These are phyloP conservation scores for Epichloe baconii DNA, from an alignment of 2,329 filamentous ascomycete genomes.

Conservation along the genomic window DNA sequence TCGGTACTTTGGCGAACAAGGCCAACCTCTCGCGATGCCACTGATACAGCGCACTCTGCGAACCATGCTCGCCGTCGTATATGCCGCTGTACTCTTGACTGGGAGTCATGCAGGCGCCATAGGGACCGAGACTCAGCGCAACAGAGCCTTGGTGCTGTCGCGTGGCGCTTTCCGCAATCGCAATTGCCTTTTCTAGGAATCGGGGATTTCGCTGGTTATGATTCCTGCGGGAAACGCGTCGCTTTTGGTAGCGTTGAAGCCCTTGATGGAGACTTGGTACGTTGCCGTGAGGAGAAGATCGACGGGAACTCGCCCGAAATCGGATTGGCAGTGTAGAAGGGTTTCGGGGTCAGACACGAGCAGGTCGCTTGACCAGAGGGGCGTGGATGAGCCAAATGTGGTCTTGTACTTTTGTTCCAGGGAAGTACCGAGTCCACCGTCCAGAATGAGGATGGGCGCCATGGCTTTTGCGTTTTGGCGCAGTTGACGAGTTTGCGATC, in stretches of 20 bases:
- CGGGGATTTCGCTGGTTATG: conserved; percentile 23
- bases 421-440: conserved; percentile 55
- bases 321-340: conserved; percentile 40
- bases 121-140: conserved; percentile 51
- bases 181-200: conserved; percentile 31
- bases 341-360: conserved; percentile 40
- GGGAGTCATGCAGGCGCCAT: conserved; percentile 54
- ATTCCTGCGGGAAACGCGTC: conserved; percentile 30
- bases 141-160: conserved; percentile 19
- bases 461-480: background rate
- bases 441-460: conserved; percentile 31
- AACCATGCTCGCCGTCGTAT: conserved; percentile 39
- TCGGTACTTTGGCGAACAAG: conserved; percentile 32
- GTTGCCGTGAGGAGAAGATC: conserved; percentile 55
- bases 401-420: conserved; percentile 44
- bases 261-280: conserved; percentile 48
- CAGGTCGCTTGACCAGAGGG: conserved; percentile 56
- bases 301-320: conserved; percentile 42
- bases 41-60: conserved; percentile 27
- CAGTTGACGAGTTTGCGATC: too few species aligned
- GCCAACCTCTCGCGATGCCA: conserved; percentile 46
- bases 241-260: conserved; percentile 38
- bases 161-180: conserved; percentile 27
- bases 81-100: conserved; percentile 51
- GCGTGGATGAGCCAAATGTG: conserved; percentile 37